Evolutionary conservation across 2,329 filamentous ascomycete genomes (phyloP), one percentile per base, ranked within the genome.

Genomic region (Penicillium sp.): DNA sequence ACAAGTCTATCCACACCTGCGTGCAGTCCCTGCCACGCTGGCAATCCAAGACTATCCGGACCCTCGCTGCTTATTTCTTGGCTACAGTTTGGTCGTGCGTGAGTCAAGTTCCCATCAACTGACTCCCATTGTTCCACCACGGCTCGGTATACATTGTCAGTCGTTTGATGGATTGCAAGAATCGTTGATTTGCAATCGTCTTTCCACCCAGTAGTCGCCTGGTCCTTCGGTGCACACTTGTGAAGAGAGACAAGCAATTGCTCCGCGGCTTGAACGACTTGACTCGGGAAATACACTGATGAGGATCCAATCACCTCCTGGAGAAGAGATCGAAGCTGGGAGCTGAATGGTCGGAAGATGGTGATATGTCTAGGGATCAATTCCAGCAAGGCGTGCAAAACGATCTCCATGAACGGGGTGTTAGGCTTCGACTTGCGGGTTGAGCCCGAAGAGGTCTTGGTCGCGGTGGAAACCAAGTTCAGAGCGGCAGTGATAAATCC

Each of bases 71-170:
- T 63, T 41, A 75, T 64, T 41, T 68, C 64, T 16, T 67, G 62
- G 47, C 66, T 69, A 52, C 73, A 74, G 52, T 72, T 60, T 40
- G 68, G 67, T 63, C 75, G 57, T 60, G 60, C 74, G 56, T 60
- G 68, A 48, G 49, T 59, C 56, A 62, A 69, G 54, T 50, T 62
- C n/a, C 71, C 82, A 31, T 82, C 77, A 2, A 80, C 79, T 0
- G 90, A 85, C 63, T 92, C 85, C 88, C 91, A 94, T 39, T 90
- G 88, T 69, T 97, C 92, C 10, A 88, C 75, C 0, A 96, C 82
- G 9, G 87, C 86, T 45, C 92, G 85, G 66, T 96, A 89, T 0
- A 95, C 80, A 59, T 87, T 83, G 65, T 96, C 88, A 40, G 88
- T 85, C 1, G 89, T 88, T 22, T 76, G 73, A 65, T 97, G 92